Conservation (phyloP, 129 eudicot species). For the Erigeron canadensis region DNA sequence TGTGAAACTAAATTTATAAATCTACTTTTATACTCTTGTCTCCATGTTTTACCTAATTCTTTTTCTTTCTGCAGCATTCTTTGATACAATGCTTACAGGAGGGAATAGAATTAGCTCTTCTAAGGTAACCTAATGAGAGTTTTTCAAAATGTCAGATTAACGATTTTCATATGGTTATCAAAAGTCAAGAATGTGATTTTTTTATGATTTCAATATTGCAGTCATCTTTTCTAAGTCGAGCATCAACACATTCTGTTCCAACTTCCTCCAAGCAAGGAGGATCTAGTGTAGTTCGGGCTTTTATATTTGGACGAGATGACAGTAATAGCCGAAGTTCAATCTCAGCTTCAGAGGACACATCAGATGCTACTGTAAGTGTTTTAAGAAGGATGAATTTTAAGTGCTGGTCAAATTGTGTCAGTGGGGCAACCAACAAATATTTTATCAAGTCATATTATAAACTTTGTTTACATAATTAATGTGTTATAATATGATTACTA, state of each 20-base stretch:
- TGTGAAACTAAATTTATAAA: constrained; percentile 3
- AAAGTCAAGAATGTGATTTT: neutral
- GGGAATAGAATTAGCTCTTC: constrained; percentile 63
- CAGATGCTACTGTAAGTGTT: constrained; percentile 51
- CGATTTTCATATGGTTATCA: neutral
- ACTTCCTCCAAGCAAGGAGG: constrained; percentile 57
- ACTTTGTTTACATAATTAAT: no score
- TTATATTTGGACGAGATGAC: constrained; percentile 88
- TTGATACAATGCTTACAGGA: constrained; percentile 65
- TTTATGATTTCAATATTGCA: constrained; percentile 37
- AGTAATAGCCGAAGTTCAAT: constrained; percentile 82
- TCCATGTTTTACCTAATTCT: constrained; percentile 6
- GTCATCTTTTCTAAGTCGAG: constrained; percentile 76
- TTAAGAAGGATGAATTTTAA: neutral
- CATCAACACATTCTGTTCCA: constrained; percentile 45
- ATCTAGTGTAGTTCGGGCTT: constrained; percentile 44
- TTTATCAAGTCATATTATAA: no score
- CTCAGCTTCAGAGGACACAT: constrained; percentile 54
- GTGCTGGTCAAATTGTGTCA: no score
- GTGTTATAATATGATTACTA: no score
- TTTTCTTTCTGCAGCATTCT: constrained; percentile 59
- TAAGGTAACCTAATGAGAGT: constrained; percentile 25
- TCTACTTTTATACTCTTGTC: neutral
- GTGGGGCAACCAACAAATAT: no score
- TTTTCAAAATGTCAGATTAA: neutral